Evolutionary conservation across 306 rosid genomes (phyloP).

Genomic region (Pyrus pyrifolia): DNA sequence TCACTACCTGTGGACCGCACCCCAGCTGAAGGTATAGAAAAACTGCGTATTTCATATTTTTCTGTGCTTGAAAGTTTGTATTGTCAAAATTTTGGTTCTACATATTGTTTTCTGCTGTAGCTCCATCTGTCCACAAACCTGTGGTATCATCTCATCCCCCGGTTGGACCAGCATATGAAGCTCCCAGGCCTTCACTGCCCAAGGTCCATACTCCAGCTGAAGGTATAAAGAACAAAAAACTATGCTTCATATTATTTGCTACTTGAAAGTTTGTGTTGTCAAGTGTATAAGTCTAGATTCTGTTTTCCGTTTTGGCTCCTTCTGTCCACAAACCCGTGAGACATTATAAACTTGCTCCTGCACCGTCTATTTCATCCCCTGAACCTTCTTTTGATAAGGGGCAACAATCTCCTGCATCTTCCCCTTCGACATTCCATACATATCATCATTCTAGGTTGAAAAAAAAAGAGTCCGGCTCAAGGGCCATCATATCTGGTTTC

Average conservation of each 20-base stretch:
- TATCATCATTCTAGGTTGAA: conserved; percentile 43
- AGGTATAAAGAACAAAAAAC: conserved; percentile 12
- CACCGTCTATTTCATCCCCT: conserved; percentile 37
- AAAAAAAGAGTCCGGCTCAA: conserved; percentile 50
- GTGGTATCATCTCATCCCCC: conserved; percentile 11
- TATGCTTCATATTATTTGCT: conserved; percentile 15
- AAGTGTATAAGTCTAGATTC: conserved; percentile 9
- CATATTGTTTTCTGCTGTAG: neutral
- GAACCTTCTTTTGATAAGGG: conserved; percentile 33
- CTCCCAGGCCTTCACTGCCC: conserved; percentile 20
- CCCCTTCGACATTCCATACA: conserved; percentile 34
- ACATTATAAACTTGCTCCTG: conserved; percentile 36
- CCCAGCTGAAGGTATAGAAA: conserved; percentile 17
- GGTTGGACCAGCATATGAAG: conserved; percentile 14
- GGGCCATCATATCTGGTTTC: conserved; percentile 46
- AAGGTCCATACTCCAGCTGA: neutral
- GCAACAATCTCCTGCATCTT: conserved; percentile 38
- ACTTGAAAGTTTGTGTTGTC: neutral
- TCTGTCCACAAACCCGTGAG: conserved; percentile 22
- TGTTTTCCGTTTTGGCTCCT: conserved; percentile 44
- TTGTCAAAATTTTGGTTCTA: neutral
- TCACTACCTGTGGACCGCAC: conserved; percentile 5
- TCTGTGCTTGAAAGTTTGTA: neutral
- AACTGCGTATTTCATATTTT: neutral
- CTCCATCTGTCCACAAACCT: conserved; percentile 1